Evolutionary conservation across 2,329 filamentous ascomycete genomes (phyloP), one percentile per base, ranked within the genome.

Genomic region (Trichoderma sp.): DNA sequence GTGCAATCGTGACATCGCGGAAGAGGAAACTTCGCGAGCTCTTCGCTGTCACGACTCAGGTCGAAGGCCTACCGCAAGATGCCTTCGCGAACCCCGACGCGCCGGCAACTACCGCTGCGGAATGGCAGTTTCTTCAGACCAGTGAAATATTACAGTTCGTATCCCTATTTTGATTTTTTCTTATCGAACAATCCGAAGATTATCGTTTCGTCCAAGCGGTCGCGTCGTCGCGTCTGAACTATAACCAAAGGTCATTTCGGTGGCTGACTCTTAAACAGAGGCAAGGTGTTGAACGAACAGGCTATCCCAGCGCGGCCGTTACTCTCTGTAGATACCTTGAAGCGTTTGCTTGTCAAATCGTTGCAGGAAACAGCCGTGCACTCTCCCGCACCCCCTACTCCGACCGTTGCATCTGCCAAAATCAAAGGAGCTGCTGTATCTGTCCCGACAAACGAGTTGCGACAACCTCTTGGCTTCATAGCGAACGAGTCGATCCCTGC

Each of bases 21-120:
- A 96, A 97, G 89, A 91, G 93, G 83, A 97, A 97, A 87, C 88
- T 97, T 81, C 91, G 92, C 82, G 92, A 96, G 85, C 88, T 97
- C 78, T 97, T 92, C 86, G 87, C 88, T 77, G 89, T 93, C 87
- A 91, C 93, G 86, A 92, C 92, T 82, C 89, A 91, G 82, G 83
- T 86, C 79, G 86, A 89, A 82, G 84, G 85, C 81, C 85, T 90
- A 77, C 88, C 89, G 78, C 86, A 88, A 80, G 83, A 86, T 82
- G 84, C 85, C 81, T 85, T 88, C 80, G 84, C 84, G 77, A 86
- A 87, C 75, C 82, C 83, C 76, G 88, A 90, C 85, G 86, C 86
- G 84, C 85, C 84, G 72, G 83, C 86, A 72, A 80, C 83, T 79
- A 85, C 84, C 71, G 76, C 83, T 21, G 85, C 83, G 76, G 88